Conservation (phyloP, 2,329 filamentous ascomycete species). For the Mariannaea sp. region DNA sequence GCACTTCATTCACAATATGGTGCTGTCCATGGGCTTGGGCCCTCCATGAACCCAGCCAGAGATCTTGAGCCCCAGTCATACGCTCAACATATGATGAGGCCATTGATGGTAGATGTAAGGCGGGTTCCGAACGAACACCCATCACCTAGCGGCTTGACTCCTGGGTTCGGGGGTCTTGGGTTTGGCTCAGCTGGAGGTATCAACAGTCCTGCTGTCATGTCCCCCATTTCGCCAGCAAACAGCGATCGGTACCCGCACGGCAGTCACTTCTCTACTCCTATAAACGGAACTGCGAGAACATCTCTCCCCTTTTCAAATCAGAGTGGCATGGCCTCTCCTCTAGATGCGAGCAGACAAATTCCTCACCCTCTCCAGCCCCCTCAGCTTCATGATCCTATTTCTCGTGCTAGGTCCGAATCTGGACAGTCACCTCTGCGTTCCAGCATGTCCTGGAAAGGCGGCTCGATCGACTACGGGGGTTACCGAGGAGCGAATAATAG, state of each 20-base stretch:
- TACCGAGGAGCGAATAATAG: constrained; percentile 54
- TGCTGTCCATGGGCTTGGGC: constrained; percentile 58
- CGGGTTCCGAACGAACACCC: constrained; percentile 69
- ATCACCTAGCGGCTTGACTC: constrained; percentile 69
- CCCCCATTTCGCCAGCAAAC: constrained; percentile 60
- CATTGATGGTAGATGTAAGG: constrained; percentile 71
- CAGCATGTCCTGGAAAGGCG: constrained; percentile 67
- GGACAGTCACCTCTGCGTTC: constrained; percentile 63
- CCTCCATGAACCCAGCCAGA: constrained; percentile 54
- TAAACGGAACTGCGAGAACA: constrained; percentile 54
- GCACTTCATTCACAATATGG: constrained; percentile 71
- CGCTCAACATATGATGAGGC: constrained; percentile 66
- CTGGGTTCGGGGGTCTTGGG: constrained; percentile 68
- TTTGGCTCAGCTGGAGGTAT: constrained; percentile 61
- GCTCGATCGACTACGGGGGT: constrained; percentile 60
- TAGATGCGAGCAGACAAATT: constrained; percentile 53
- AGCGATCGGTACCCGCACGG: constrained; percentile 60
- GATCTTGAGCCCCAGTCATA: constrained; percentile 57
- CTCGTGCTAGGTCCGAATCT: constrained; percentile 60
- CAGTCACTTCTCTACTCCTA: constrained; percentile 52
- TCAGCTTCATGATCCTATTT: constrained; percentile 62
- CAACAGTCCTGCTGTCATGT: constrained; percentile 59
- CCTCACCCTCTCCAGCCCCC: constrained; percentile 62
- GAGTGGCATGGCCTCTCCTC: constrained; percentile 49
- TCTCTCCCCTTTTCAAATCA: constrained; percentile 60